A percentile compares a stretch with the other conserved stretches of the same genome.
phyloP scores from a whole-genome alignment of 768 basidiomycete genomes.

The Pleurotus platypus region DNA sequence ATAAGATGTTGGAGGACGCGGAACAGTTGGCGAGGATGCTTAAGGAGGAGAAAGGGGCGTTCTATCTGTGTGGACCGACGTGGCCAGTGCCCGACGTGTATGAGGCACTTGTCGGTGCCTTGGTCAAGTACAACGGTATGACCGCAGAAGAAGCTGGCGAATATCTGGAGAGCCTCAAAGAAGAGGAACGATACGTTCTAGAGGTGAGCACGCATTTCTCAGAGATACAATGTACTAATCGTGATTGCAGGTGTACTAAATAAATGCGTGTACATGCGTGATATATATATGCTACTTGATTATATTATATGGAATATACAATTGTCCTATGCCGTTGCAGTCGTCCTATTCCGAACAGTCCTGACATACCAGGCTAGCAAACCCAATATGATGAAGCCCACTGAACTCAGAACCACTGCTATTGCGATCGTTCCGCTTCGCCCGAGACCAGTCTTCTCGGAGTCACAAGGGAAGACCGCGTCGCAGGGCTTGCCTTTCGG shows the following conservation, averaged over 20 bases:
- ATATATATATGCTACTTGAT: constrained; percentile 11
- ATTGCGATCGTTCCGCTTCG: constrained; percentile 65
- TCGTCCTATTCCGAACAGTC: constrained; percentile 7
- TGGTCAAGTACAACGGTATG: constrained; percentile 68
- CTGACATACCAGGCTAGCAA: constrained; percentile 37
- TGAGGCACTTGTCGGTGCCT: constrained; percentile 82
- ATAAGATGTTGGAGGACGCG: constrained; percentile 95
- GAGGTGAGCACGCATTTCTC: constrained; percentile 53
- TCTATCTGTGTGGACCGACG: constrained; percentile 97
- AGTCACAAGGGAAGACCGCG: constrained; percentile 54
- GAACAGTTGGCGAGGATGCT: constrained; percentile 73
- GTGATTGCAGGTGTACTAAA: constrained; percentile 10
- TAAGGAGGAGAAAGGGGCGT: constrained; percentile 70
- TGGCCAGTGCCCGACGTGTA: constrained; percentile 99
- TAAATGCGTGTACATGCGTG: constrained; percentile 5
- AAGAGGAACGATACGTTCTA: constrained; percentile 95
- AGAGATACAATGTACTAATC: background rate
- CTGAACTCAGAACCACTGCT: constrained; percentile 59
- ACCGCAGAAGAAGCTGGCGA: constrained; percentile 65
- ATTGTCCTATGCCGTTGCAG: background rate
- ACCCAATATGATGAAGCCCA: constrained; percentile 55
- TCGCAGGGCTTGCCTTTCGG: constrained; percentile 80
- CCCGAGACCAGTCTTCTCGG: constrained; percentile 49
- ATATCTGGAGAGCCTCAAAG: constrained; percentile 87
- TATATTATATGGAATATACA: constrained; percentile 25